Conservation (phyloP, 371 early-diverging fungal genomes). For the Lichtheimia ornata region DNA sequence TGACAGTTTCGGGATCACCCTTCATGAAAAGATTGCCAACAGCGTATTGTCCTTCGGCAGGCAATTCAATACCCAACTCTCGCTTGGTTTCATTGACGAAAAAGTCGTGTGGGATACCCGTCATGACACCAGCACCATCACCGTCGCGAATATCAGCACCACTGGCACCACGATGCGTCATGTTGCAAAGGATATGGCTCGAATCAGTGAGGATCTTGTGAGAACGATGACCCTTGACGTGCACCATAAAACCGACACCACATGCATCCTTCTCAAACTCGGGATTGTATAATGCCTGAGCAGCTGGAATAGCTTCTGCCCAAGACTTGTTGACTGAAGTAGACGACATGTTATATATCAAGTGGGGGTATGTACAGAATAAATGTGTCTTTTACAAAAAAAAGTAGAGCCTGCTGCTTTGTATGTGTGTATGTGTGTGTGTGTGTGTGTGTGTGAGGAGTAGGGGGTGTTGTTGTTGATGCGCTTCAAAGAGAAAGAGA, state of each 20-base stretch:
- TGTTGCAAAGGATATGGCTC: constrained; percentile 87
- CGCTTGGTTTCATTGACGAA: constrained; percentile 66
- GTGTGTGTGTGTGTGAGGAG: background rate
- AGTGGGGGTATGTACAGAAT: constrained; percentile 3
- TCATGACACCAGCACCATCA: constrained; percentile 93
- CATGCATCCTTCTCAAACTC: constrained; percentile 85
- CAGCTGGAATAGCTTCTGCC: constrained; percentile 76
- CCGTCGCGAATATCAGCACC: constrained; percentile 90
- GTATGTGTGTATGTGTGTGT: background rate
- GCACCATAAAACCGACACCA: constrained; percentile 91
- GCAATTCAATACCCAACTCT: constrained; percentile 64
- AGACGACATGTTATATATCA: constrained; percentile 4
- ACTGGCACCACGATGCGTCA: constrained; percentile 96
- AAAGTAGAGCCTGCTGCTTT: constrained; percentile 1
- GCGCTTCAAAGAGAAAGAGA: background rate
- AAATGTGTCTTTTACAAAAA: background rate
- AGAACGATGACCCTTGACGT: constrained; percentile 75
- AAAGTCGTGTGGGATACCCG: constrained; percentile 89
- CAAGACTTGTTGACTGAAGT: constrained; percentile 45
- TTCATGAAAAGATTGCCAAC: constrained; percentile 92
- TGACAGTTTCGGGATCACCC: constrained; percentile 54
- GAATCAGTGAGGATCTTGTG: constrained; percentile 85
- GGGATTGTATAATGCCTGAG: constrained; percentile 85
- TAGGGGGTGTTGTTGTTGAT: background rate
- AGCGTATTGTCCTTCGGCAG: constrained; percentile 85